phyloP scores from a whole-genome alignment of 805 yeast genomes.

The Monosporozyma aquatica region DNA sequence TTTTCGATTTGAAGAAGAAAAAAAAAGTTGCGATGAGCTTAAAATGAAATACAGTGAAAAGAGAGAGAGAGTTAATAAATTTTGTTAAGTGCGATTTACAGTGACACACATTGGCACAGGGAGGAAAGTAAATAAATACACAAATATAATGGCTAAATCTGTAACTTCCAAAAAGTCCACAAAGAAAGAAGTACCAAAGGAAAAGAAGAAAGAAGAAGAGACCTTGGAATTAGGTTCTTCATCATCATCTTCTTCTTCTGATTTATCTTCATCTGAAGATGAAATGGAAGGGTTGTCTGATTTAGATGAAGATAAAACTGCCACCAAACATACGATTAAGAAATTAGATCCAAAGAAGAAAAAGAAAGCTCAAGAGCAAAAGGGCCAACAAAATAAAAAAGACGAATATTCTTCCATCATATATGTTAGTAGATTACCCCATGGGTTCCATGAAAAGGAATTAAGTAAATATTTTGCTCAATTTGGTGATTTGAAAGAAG shows the following conservation, averaged over 20 bases:
- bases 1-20: not conserved
- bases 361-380: constrained; percentile 9
- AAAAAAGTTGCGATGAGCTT: not conserved
- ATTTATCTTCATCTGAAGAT: not conserved
- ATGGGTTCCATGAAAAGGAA: constrained; percentile 81
- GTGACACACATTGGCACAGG: not conserved
- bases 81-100: no score
- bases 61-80: no score
- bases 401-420: constrained; percentile 52
- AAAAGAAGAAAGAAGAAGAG: constrained; percentile 16
- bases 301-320: constrained; percentile 22
- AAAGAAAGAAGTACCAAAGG: constrained; percentile 6
- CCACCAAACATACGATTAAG: constrained; percentile 25
- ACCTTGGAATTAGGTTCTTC: constrained; percentile 11
- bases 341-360: constrained; percentile 22
- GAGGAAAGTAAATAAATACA: constrained; percentile 5
- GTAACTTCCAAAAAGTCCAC: not conserved
- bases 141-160: constrained; percentile 8
- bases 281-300: constrained; percentile 18
- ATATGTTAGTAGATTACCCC: constrained; percentile 87
- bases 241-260: no score
- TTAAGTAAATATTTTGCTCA: constrained; percentile 71
- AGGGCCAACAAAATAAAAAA: constrained; percentile 14
- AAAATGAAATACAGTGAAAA: no score
- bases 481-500: constrained; percentile 75